Percentiles rank a stretch among this genome's conserved stretches.
Evolutionary conservation across 2,329 filamentous ascomycete genomes (phyloP).

Genomic region (Cladosporium sphaerospermum): DNA sequence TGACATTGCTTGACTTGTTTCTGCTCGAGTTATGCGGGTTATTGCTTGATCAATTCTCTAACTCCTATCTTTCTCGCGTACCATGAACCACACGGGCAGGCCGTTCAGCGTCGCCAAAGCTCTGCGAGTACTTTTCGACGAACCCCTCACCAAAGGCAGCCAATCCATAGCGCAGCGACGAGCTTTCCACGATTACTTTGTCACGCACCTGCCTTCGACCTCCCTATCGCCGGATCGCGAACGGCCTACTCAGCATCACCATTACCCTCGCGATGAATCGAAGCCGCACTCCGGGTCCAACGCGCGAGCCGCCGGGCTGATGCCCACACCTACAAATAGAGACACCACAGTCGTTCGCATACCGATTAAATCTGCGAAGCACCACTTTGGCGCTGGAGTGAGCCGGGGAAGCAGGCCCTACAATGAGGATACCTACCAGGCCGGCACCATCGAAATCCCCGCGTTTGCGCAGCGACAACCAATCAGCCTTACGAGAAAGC

Average conservation of each 20-base stretch:
- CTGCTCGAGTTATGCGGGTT: too few relatives aligned
- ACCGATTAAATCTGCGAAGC: constrained; percentile 85
- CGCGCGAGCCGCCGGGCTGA: constrained; percentile 28
- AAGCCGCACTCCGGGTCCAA: constrained; percentile 59
- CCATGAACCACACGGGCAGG: constrained; percentile 24
- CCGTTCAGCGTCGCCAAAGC: constrained; percentile 27
- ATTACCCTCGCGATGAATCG: constrained; percentile 78
- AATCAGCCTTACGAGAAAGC: constrained; percentile 48
- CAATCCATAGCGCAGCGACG: constrained; percentile 22
- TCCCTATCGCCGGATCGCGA: constrained; percentile 75
- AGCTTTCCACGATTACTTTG: constrained; percentile 90
- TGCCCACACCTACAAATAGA: constrained; percentile 44
- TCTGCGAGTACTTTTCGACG: constrained; percentile 22
- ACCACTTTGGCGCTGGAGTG: constrained; percentile 80
- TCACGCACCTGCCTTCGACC: constrained; percentile 88
- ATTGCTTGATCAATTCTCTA: too few relatives aligned
- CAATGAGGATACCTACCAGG: constrained; percentile 93
- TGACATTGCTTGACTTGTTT: too few relatives aligned
- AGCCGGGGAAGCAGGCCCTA: constrained; percentile 77
- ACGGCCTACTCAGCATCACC: constrained; percentile 61
- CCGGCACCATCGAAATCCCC: constrained; percentile 85
- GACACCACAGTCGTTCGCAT: constrained; percentile 94
- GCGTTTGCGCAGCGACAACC: constrained; percentile 84
- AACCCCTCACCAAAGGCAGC: constrained; percentile 12
- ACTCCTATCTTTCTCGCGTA: not conserved